phyloP scores from a whole-genome alignment of 208 protist genomes.

The Trypanosoma conorhini region DNA sequence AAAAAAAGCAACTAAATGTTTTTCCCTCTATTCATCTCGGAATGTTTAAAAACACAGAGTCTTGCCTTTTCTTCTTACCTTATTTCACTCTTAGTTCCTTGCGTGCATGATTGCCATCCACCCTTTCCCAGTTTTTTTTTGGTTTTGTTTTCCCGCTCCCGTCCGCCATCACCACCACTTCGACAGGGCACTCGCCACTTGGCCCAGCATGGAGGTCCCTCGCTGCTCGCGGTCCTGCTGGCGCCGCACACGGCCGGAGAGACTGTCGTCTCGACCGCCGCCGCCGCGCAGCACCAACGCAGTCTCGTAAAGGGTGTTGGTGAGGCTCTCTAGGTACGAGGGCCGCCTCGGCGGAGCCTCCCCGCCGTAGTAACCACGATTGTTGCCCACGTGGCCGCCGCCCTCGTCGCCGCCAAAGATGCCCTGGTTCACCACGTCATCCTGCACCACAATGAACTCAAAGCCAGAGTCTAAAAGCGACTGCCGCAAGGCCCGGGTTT shows the following conservation, averaged over 20 bases:
- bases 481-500: slow-evolving; percentile 44
- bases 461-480: slow-evolving; percentile 51
- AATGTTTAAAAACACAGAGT: not conserved
- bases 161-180: slow-evolving; percentile 63
- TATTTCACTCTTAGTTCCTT: slow-evolving; percentile 2
- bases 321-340: slow-evolving; percentile 57
- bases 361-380: slow-evolving; percentile 64
- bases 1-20: not conserved
- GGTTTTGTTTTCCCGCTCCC: slow-evolving; percentile 14
- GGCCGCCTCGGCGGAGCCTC: slow-evolving; percentile 25
- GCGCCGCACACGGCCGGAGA: slow-evolving; percentile 59
- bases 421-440: slow-evolving; percentile 33
- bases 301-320: slow-evolving; percentile 60
- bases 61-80: not conserved
- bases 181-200: slow-evolving; percentile 53
- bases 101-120: not conserved
- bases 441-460: slow-evolving; percentile 51
- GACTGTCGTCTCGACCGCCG: slow-evolving; percentile 37
- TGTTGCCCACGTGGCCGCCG: slow-evolving; percentile 22
- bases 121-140: slow-evolving; percentile 7
- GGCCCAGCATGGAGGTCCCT: slow-evolving; percentile 31
- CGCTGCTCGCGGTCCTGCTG: slow-evolving; percentile 37
- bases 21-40: not conserved
- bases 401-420: slow-evolving; percentile 27
- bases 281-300: slow-evolving; percentile 59